A percentile compares a stretch with the other conserved stretches of the same genome.
Conservation (phyloP, 305 asterid species). For the Rubia peregrina region DNA sequence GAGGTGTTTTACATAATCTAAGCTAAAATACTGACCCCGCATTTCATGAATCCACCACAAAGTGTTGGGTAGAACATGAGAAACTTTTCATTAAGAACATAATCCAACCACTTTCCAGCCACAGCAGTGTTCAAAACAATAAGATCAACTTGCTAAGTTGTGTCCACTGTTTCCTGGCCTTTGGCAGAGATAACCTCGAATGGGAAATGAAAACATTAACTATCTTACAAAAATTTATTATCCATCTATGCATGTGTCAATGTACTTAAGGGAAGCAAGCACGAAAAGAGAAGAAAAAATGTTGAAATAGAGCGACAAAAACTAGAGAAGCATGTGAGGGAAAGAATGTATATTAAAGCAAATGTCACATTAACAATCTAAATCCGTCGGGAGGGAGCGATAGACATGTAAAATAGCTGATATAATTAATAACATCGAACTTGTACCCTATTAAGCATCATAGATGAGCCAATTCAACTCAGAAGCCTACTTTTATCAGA, state of each 20-base stretch:
- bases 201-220: conserved; percentile 6
- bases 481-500: no score
- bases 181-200: conserved; percentile 68
- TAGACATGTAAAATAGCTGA: background rate
- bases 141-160: conserved; percentile 79
- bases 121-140: conserved; percentile 87
- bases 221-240: background rate
- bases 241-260: background rate
- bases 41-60: conserved; percentile 99
- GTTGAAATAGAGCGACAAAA: background rate
- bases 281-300: background rate
- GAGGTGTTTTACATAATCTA: conserved; percentile 92
- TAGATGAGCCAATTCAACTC: no score
- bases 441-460: no score
- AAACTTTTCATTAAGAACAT: conserved; percentile 72
- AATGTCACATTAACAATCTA: background rate
- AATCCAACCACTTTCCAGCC: conserved; percentile 97
- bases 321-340: background rate
- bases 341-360: background rate
- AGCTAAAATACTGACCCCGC: conserved; percentile 95
- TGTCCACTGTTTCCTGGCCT: conserved; percentile 66
- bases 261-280: background rate
- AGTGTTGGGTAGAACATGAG: conserved; percentile 79
- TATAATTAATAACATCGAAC: background rate
- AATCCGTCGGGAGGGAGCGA: no score